Conservation (phyloP, 2,329 filamentous ascomycete genomes). For the Sphaerulina populicola region DNA sequence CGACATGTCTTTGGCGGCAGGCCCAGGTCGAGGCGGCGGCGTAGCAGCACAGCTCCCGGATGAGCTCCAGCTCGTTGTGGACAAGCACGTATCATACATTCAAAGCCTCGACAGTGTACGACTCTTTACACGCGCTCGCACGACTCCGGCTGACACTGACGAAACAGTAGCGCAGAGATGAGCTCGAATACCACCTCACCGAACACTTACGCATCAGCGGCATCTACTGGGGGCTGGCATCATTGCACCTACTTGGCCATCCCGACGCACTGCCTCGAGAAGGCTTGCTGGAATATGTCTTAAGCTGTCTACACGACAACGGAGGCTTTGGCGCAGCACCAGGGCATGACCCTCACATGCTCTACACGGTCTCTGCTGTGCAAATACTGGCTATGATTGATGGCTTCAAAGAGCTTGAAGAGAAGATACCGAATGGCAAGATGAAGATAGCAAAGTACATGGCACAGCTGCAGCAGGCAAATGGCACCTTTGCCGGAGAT, state of each 20-base stretch:
- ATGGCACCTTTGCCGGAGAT: conserved; percentile 85
- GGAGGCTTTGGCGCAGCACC: conserved; percentile 93
- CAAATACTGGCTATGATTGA: conserved; percentile 85
- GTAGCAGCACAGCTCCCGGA: conserved; percentile 33
- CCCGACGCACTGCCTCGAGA: conserved; percentile 73
- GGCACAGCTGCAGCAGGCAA: conserved; percentile 66
- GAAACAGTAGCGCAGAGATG: conserved; percentile 63
- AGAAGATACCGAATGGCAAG: conserved; percentile 57
- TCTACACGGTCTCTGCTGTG: conserved; percentile 90
- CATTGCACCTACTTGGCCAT: conserved; percentile 72
- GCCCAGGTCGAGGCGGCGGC: conserved; percentile 48
- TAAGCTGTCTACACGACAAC: conserved; percentile 81
- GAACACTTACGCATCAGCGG: conserved; percentile 93
- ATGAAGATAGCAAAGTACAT: conserved; percentile 72
- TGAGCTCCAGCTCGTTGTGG: conserved; percentile 46
- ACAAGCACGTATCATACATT: conserved; percentile 82
- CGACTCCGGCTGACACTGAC: conserved; percentile 34
- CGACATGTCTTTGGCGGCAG: conserved; percentile 53
- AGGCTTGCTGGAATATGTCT: conserved; percentile 82
- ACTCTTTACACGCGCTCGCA: conserved; percentile 20
- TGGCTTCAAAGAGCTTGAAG: conserved; percentile 74
- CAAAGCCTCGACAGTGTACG: conserved; percentile 79
- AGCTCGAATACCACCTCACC: conserved; percentile 95
- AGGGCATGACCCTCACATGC: conserved; percentile 89
- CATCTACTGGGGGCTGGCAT: conserved; percentile 90